Base-by-base conservation (phyloP, 768 basidiomycete species). In the Galerina sulciceps region DNA sequence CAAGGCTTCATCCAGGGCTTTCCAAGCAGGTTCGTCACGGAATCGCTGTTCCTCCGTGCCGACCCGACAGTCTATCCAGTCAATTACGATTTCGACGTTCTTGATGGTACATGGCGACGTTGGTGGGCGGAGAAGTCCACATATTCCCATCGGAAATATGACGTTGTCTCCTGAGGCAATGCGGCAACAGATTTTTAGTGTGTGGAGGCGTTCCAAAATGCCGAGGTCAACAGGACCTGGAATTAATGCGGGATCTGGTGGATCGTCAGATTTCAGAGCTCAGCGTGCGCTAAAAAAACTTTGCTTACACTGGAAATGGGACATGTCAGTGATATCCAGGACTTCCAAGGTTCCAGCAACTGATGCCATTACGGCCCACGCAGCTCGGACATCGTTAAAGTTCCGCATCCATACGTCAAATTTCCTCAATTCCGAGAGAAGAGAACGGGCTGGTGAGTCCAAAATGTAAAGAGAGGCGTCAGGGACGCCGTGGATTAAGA, bases 321-420 rank as follows among this genome's bases (percentile, higher is more conserved):
- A 55, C 10, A 62, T 26, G 22, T 58, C 61, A 13, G 46, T 35
- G 10, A 62, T 55, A 37, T 55, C 23, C 10, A 62, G 49, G 11
- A 31, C 15, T 36, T 62, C 61, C 35, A 62, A 38, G 9, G 53
- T 56, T 41, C 42, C 17, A 14, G 57, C 20, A 4, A 57, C 57
- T 4, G 47, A 53, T 37, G 51, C 41, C 61, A 62, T 55, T 1
- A 58, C 18, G 2, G 38, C 48, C 61, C 61, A 55, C 1, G 53
- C 48, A 18, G 36, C 53, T 17, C 11, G 18, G 6, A 55, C 57
- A 34, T 58, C 57, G 4, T 47, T 42, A n/a, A 38, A 34, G n/a
- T 47, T 49, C 22, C 57, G 53, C 57, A 62, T 55, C 61, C 61
- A 62, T 4, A 58, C 36, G 36, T 43, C 18, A 0, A 62, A 43